Percentiles rank a stretch among this genome's conserved stretches.
phyloP scores from a whole-genome alignment of 257 asterid species.

The Solanum sitiens region DNA sequence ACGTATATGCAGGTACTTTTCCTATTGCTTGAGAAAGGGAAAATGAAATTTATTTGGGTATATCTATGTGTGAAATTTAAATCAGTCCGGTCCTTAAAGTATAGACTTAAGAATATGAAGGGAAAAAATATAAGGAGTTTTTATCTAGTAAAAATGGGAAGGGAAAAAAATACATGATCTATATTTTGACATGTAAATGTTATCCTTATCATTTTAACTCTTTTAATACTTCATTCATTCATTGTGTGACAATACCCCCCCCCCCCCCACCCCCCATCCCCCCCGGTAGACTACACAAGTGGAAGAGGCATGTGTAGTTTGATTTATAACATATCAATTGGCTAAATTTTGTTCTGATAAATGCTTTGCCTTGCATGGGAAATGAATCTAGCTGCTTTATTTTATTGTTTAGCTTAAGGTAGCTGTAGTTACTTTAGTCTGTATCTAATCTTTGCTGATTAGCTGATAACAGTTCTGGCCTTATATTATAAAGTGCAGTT shows the following conservation, averaged over 20 bases:
- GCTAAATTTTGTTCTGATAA: background rate
- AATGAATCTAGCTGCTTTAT: background rate
- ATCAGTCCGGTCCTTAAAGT: background rate
- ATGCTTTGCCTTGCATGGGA: background rate
- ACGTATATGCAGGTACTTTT: slow-evolving; percentile 85
- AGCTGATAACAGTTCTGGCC: background rate
- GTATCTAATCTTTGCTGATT: background rate
- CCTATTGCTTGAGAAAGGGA: background rate
- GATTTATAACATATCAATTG: background rate
- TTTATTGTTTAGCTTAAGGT: background rate
- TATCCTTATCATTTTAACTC: background rate
- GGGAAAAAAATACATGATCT: background rate
- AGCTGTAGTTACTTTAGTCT: background rate
- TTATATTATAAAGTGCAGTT: background rate
- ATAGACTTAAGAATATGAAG: background rate
- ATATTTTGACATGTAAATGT: background rate
- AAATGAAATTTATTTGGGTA: background rate
- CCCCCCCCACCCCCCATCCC: too few species aligned
- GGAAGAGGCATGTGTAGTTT: too few species aligned
- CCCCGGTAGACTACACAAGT: too few species aligned
- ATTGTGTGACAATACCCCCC: too few species aligned
- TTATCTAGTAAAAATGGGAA: background rate
- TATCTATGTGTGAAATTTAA: background rate
- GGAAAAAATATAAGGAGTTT: background rate
- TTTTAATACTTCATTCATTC: too few species aligned